phyloP scores from a whole-genome alignment of 148 eudicot genomes.

The Cornus florida region DNA sequence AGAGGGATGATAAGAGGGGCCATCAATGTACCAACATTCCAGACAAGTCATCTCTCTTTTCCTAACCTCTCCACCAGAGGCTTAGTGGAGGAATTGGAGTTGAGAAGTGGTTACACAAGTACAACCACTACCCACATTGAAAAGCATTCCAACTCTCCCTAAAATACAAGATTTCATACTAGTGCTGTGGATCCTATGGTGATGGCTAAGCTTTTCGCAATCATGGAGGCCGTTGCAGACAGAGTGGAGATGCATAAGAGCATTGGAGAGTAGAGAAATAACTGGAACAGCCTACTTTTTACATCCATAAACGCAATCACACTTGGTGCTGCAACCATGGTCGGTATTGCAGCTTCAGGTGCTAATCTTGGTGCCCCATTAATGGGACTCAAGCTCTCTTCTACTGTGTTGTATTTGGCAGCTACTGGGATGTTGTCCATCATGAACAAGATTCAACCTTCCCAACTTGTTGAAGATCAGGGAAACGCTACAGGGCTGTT shows the following conservation, averaged over 20 bases:
- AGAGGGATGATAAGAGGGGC: neutral
- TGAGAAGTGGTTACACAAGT: neutral
- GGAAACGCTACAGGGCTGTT: slow-evolving; percentile 54
- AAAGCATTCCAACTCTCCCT: neutral
- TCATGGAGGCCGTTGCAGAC: slow-evolving; percentile 34
- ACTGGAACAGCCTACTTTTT: slow-evolving; percentile 32
- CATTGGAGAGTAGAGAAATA: slow-evolving; percentile 31
- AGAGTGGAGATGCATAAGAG: slow-evolving; percentile 47
- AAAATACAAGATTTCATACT: neutral
- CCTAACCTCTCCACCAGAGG: neutral
- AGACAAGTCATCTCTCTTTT: neutral
- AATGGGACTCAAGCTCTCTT: slow-evolving; percentile 42
- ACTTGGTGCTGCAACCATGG: slow-evolving; percentile 61
- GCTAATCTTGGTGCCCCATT: slow-evolving; percentile 8
- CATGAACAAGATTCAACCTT: slow-evolving; percentile 73
- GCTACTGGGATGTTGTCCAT: slow-evolving; percentile 45
- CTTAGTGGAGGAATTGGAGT: neutral
- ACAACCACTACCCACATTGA: neutral
- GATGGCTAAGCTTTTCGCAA: slow-evolving; percentile 23
- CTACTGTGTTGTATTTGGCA: slow-evolving; percentile 46
- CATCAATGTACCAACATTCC: neutral
- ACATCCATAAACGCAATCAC: slow-evolving; percentile 57
- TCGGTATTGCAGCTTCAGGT: slow-evolving; percentile 30
- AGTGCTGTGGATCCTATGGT: slow-evolving; percentile 9
- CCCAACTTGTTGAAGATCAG: slow-evolving; percentile 70